Evolutionary conservation across 2,329 filamentous ascomycete species (phyloP), one percentile per base, ranked within the genome.

Genomic region (Talaromyces sp.): DNA sequence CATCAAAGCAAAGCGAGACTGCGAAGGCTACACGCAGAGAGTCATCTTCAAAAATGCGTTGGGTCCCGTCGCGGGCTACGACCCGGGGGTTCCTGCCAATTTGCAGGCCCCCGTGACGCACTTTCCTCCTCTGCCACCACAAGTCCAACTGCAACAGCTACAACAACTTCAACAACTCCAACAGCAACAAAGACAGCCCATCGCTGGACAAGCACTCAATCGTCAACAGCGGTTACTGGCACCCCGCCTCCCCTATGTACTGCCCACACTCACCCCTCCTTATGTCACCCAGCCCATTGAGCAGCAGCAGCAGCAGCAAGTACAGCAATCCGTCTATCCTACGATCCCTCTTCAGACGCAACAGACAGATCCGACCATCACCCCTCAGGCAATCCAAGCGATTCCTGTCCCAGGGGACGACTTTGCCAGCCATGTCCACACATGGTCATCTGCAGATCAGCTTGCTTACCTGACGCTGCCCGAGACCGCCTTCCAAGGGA

Each of bases 1-100:
- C 69, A 74, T 79, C 68, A 82, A 81, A 67, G 81, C 80, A 39
- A 81, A 79, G 68, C 73, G 80, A 58, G 75, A 79, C 37, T 82
- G 80, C 69, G 78, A 80, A 65, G 78, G 78, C 35, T 80, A 80
- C 70, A 74, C 73, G 10, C 78, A 77, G 67, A 75, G 76, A 27
- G 74, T 80, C 39, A 69, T 80, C 22, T 80, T 80, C 70, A 80
- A 79, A 62, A 73, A 77, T 39, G 76, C 78, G 1, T 67, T 79
- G 60, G 77, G 78, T 3, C 70, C 78, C 11, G 73, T 73, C 24
- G 68, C 4, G 71, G 68, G 62, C 65, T 66, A 60, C 62, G 67
- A 45, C 66, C 39, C 57, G n/a, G 31, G 39, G 14, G 52, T 62
- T 39, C 59, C 43, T 62, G 50, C 41, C 59, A 45, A 50, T 37